A percentile compares a stretch with the other conserved stretches of the same genome.
Evolutionary conservation across 2,329 filamentous ascomycete genomes (phyloP).

Genomic region (Sclerotinia sclerotiorum): DNA sequence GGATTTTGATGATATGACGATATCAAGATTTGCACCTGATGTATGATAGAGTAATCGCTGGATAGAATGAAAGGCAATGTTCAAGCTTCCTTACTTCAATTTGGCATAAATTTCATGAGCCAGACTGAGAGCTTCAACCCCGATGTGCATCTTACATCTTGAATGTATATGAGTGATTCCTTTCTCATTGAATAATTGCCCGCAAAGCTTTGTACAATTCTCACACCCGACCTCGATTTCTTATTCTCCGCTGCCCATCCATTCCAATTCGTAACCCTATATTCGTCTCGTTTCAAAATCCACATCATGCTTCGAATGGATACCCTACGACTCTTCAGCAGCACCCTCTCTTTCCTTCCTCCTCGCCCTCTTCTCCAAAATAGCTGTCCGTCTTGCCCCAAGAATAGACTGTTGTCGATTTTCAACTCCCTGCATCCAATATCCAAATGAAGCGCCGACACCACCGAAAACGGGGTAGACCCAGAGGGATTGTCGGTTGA

Average conservation of each 20-base stretch:
- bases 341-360: conserved; percentile 65
- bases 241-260: not conserved
- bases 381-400: conserved; percentile 71
- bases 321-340: conserved; percentile 38
- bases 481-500: conserved; percentile 81
- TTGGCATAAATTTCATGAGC: not conserved
- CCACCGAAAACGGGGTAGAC: conserved; percentile 87
- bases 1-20: conserved; percentile 6
- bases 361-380: conserved; percentile 87
- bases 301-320: not conserved
- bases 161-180: not conserved
- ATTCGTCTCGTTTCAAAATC: not conserved
- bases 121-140: not conserved
- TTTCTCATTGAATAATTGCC: conserved; percentile 10
- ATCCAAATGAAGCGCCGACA: conserved; percentile 88
- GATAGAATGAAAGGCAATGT: conserved; percentile 7
- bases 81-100: not conserved
- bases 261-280: not conserved
- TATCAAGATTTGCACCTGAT: conserved; percentile 20
- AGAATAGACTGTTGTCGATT: conserved; percentile 76
- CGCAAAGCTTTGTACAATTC: conserved; percentile 19
- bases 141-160: not conserved
- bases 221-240: not conserved
- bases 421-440: conserved; percentile 93
- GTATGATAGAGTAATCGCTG: conserved; percentile 29